Percentiles rank a stretch among this genome's conserved stretches.
Evolutionary conservation across 768 basidiomycete species (phyloP).

Genomic region (Amanita pseudoporphyria): DNA sequence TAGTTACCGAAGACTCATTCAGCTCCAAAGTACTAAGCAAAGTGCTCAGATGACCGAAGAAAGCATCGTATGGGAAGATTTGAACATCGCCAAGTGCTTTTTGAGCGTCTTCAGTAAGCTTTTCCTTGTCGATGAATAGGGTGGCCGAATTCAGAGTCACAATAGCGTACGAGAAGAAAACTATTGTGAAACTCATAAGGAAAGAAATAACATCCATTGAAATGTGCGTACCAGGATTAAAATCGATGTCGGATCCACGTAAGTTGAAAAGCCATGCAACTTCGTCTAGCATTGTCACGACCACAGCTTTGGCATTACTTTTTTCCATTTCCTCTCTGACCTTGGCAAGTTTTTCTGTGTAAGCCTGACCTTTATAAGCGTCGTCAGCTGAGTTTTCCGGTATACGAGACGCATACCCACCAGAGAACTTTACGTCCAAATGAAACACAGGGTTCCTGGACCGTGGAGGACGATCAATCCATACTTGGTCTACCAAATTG

Average conservation of each 20-base stretch:
- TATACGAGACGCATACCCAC: slow-evolving; percentile 20
- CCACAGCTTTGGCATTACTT: slow-evolving; percentile 58
- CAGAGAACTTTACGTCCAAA: slow-evolving; percentile 69
- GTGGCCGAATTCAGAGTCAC: slow-evolving; percentile 48
- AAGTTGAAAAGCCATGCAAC: slow-evolving; percentile 93
- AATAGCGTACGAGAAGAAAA: slow-evolving; percentile 90
- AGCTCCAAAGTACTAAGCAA: slow-evolving; percentile 29
- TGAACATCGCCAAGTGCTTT: slow-evolving; percentile 52
- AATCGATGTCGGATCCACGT: slow-evolving; percentile 86
- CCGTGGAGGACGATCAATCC: slow-evolving; percentile 63
- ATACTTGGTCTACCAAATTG: slow-evolving; percentile 77
- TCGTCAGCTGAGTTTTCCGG: background rate
- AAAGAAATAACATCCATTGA: background rate
- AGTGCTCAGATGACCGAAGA: slow-evolving; percentile 54
- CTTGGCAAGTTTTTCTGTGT: slow-evolving; percentile 54
- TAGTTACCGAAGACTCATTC: slow-evolving; percentile 21
- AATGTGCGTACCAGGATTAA: slow-evolving; percentile 46
- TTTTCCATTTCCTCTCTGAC: slow-evolving; percentile 57
- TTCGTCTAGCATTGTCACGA: slow-evolving; percentile 89
- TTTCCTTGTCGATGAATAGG: slow-evolving; percentile 60
- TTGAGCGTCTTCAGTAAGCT: slow-evolving; percentile 33
- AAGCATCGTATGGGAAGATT: slow-evolving; percentile 58
- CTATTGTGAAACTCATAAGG: slow-evolving; percentile 25
- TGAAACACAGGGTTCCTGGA: slow-evolving; percentile 60
- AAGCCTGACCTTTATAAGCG: slow-evolving; percentile 40